Base-by-base conservation (phyloP, 495 filamentous ascomycete genomes). In the Melanomma pulvis-pyrius region DNA sequence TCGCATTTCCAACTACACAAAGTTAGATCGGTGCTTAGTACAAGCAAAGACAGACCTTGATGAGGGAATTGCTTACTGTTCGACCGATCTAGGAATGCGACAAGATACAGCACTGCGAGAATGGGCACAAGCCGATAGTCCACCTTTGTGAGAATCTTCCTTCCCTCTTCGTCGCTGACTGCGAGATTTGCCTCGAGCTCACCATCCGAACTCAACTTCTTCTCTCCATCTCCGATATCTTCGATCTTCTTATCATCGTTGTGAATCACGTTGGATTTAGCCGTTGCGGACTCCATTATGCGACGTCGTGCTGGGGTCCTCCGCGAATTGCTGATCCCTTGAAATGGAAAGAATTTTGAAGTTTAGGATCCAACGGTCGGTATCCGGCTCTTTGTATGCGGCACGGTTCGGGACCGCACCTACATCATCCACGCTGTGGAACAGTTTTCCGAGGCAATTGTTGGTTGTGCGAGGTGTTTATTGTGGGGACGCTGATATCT, bases 31-130 rank as follows among this genome's bases (percentile, higher is more conserved):
- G 41, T n/a, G 21, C 32, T 24, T 32, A n/a, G 39, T 22, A 32
- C 6, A n/a, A 5, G 5, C 13, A 55, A 25, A 28, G 30, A 52
- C 5, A 52, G 49, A 9, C 7, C 26, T 5, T 2, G 17, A 47
- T 28, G 29, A 22, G 21, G 21, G 15, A 13, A 26, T 4, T 1
- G 49, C 56, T 19, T 77, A 71, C 69, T 74, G 58, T 73, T 68
- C 21, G 70, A 84, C 58, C 69, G 46, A 55, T 72, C 69, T 4
- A 72, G 26, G 49, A 72, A 72, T 17, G 69, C 60, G 24, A 72
- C 51, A 19, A 72, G 61, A 56, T 72, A 72, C 19, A 72, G 24
- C 19, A 69, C 21, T 6, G 61, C 32, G 9, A 72, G 57, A 1
- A 69, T 21, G 8, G 69, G 69, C 36, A 72, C 60, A 25, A 72